Conservation (phyloP, 2,329 filamentous ascomycete genomes). For the Aspergillus udagawae region DNA sequence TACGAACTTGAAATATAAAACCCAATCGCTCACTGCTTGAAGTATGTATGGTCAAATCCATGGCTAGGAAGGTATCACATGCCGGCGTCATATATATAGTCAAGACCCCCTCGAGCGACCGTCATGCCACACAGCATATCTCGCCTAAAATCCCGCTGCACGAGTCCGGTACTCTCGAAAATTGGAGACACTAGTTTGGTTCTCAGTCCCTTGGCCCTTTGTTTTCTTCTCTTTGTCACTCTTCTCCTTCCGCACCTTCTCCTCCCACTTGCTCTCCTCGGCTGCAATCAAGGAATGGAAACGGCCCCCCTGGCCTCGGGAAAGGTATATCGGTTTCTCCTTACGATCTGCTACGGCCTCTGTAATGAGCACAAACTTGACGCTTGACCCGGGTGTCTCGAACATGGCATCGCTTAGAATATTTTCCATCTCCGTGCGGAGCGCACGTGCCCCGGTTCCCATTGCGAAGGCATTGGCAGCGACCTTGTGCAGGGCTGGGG, state of each 20-base stretch:
- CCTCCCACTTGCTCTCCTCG: constrained; percentile 50
- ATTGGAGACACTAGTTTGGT: constrained; percentile 22
- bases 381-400: constrained; percentile 63
- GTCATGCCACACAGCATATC: background rate
- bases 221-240: constrained; percentile 25
- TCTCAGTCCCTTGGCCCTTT: constrained; percentile 9
- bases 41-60: background rate
- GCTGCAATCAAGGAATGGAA: constrained; percentile 49
- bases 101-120: background rate
- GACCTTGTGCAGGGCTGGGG: constrained; percentile 72
- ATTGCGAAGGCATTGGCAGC: constrained; percentile 65
- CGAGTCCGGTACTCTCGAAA: constrained; percentile 46
- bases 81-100: background rate
- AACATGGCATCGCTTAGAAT: constrained; percentile 78
- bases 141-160: constrained; percentile 23
- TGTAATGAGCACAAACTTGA: constrained; percentile 70
- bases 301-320: constrained; percentile 48
- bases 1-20: background rate
- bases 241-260: constrained; percentile 32
- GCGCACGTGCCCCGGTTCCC: constrained; percentile 73
- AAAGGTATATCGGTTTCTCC: constrained; percentile 52
- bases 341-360: constrained; percentile 63
- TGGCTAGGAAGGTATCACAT: background rate
- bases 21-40: constrained; percentile 3
- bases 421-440: constrained; percentile 77